These are phyloP conservation scores for Coemansia sp. DNA, from an alignment of 192 early-diverging fungal genomes.

Conservation along the genomic window DNA sequence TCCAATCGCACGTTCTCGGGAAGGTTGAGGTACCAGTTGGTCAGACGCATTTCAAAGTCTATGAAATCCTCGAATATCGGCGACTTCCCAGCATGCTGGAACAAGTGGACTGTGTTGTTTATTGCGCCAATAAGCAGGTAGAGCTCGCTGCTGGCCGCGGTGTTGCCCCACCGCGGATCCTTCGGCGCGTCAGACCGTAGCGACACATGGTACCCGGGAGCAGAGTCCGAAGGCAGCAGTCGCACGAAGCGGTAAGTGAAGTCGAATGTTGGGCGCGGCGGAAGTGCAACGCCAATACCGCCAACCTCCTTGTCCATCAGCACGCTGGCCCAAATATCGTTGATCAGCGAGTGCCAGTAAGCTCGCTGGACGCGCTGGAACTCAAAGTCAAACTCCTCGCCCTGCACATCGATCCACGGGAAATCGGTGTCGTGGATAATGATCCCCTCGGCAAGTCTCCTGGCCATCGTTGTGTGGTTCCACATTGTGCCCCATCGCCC, in stretches of 20 bases:
- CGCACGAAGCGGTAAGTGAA: slow-evolving; percentile 42
- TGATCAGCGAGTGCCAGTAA: slow-evolving; percentile 56
- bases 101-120: slow-evolving; percentile 45
- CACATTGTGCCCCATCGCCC: slow-evolving; percentile 55
- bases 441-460: slow-evolving; percentile 48
- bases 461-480: slow-evolving; percentile 56
- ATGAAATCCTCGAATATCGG: slow-evolving; percentile 46
- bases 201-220: slow-evolving; percentile 39
- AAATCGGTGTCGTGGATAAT: slow-evolving; percentile 50
- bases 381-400: slow-evolving; percentile 48
- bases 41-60: slow-evolving; percentile 52
- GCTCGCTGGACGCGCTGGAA: slow-evolving; percentile 51
- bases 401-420: slow-evolving; percentile 50
- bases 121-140: slow-evolving; percentile 46
- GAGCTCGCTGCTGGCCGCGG: slow-evolving; percentile 49
- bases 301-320: slow-evolving; percentile 54
- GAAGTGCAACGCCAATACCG: slow-evolving; percentile 41
- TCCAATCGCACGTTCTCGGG: slow-evolving; percentile 48
- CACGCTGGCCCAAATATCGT: slow-evolving; percentile 53
- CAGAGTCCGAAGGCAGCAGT: slow-evolving; percentile 16
- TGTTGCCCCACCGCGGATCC: slow-evolving; percentile 38
- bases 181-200: slow-evolving; percentile 27
- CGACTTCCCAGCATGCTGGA: slow-evolving; percentile 34
- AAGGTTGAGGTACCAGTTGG: slow-evolving; percentile 44
- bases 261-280: slow-evolving; percentile 40